Evolutionary conservation across 2,329 filamentous ascomycete species (phyloP), one percentile per base, ranked within the genome.

Genomic region (Aureobasidium sp.): DNA sequence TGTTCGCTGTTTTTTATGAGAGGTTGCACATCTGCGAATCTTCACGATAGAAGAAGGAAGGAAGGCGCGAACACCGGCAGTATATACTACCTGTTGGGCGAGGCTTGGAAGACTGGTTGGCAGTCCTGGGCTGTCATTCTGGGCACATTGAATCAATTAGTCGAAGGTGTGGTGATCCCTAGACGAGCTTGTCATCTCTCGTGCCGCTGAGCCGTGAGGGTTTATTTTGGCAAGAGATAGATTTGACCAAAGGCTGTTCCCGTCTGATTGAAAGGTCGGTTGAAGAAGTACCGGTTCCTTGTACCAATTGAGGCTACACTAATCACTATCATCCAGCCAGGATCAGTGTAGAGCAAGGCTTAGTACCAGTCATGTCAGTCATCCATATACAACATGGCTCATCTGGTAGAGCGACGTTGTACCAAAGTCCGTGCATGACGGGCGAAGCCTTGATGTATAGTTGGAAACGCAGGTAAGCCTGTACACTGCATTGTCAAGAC

Each of bases 71-170:
- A 31, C 27, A 60, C 17, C 36, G 17, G 29, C 34, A 51, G 57
- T 60, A 41, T 60, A 60, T 60, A 60, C 45, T 49, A 42, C 57
- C 42, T 41, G 17, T 22, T 36, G 25, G 34, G 42, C 45, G 20
- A 42, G 57, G 36, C 45, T 60, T 51, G 44, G 57, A 42, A 42
- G 22, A 17, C 25, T 29, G 57, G 45, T 60, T 60, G 57, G 45
- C 20, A 31, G 44, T 42, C 27, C 42, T 47, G 41, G 29, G 20
- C 7, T 5, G 31, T 48, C 42, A 29, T 9, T 15, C n/a, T 47
- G 15, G 5, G 14, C 31, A 39, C 53, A 57, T 8, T 56, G 9
- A 37, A 58, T 39, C 29, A n/a, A n/a, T 29, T 37, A 48, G 20
- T 47, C n/a, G 55, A 39, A 29, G 29, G 42, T 48, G 55, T 58